Evolutionary conservation across 2,329 filamentous ascomycete species (phyloP).

Genomic region (Penicillium expansum): DNA sequence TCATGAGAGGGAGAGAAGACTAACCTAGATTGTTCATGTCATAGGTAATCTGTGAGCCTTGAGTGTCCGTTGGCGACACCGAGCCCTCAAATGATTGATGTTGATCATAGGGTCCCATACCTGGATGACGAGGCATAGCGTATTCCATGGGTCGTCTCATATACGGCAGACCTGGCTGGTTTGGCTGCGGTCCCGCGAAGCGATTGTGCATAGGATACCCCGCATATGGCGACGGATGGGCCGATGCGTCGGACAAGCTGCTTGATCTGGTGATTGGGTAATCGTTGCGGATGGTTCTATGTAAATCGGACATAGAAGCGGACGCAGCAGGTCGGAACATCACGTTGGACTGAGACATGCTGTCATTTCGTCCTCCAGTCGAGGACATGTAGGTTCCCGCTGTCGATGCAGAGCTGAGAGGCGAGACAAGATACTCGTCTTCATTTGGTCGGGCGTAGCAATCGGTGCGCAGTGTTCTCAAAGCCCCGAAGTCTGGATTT

Average conservation of each 20-base stretch:
- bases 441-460: conserved; percentile 34
- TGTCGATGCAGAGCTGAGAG: conserved; percentile 36
- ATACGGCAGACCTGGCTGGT: conserved; percentile 29
- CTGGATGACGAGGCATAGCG: conserved; percentile 23
- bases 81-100: conserved; percentile 33
- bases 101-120: conserved; percentile 31
- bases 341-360: conserved; percentile 26
- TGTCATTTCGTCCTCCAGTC: conserved; percentile 30
- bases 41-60: conserved; percentile 27
- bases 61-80: conserved; percentile 34
- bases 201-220: conserved; percentile 30
- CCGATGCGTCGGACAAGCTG: conserved; percentile 36
- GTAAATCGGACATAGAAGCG: conserved; percentile 29
- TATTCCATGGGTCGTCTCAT: conserved; percentile 32
- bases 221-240: conserved; percentile 25
- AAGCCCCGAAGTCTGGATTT: conserved; percentile 36
- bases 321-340: conserved; percentile 27
- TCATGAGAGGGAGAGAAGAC: neutral
- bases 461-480: conserved; percentile 36
- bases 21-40: conserved; percentile 30
- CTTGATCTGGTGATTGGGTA: conserved; percentile 35
- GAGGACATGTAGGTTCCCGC: conserved; percentile 38
- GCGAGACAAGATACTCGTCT: conserved; percentile 40
- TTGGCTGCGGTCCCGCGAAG: conserved; percentile 25
- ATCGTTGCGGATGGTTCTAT: conserved; percentile 28